Base-by-base conservation (phyloP, 2,329 filamentous ascomycete genomes). In the Fragosphaeria purpurea region DNA sequence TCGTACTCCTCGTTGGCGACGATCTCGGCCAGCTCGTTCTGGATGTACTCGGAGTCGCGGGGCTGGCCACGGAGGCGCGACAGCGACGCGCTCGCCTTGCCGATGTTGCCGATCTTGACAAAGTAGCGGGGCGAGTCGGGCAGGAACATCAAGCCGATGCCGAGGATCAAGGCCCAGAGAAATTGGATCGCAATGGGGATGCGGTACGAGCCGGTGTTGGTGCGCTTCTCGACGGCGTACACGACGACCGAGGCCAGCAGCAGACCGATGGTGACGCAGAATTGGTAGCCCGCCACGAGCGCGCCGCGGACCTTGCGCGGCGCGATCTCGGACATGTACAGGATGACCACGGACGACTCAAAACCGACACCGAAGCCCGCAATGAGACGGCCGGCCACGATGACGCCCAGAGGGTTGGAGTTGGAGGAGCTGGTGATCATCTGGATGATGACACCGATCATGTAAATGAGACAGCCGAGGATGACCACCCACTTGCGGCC, bases 1-100 rank as follows among this genome's bases (percentile, higher is more conserved):
- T 95, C 89, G 65, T 91, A 89, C 69, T 87, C 86, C 68, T 91
- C 80, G 75, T 94, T 95, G 72, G 88, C 88, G 53, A 93, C 76
- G 57, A 95, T 88, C 71, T 95, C 88, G 42, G 85, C 79, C 44
- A 94, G 76, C 70, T 95, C 88, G 55, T 79, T 71, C 69, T 85
- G 80, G 68, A 95, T 83, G 66, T 80, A 89, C 55, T 85, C 77
- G 30, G 85, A 90, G 50, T 85, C 79, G 48, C 68, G 62, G 46
- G 83, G 76, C 70, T 94, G 85, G 54, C 85, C 86, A 64, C 88
- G 86, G 35, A 95, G 78, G 52, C 74, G 77, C 51, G 78, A 68
- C 6, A 95, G 76, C 10, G 80, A 70, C 1, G 67, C 54, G 53
- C 81, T 76, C 37, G 88, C 88, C 51, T 74, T 63, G 41, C 83